Conservation (phyloP, 2,329 filamentous ascomycete genomes). For the Diplodia scrobiculata region DNA sequence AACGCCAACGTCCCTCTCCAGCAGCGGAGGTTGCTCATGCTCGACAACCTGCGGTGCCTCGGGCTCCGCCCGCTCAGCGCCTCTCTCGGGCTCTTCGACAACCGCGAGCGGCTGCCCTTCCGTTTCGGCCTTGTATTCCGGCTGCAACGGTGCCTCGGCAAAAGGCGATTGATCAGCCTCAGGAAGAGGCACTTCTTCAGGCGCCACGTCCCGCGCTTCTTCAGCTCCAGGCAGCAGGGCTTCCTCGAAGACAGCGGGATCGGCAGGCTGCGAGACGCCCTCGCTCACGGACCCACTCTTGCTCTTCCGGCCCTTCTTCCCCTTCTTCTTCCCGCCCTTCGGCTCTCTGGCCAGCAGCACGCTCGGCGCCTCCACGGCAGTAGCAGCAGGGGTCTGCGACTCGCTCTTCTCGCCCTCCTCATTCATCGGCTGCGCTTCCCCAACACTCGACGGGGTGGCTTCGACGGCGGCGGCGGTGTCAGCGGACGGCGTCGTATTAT, state of each 20-base stretch:
- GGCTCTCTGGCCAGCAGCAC: neutral
- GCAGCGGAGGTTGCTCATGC: neutral
- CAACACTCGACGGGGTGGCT: neutral
- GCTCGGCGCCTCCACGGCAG: constrained; percentile 2
- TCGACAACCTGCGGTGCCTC: neutral
- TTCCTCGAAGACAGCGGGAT: neutral
- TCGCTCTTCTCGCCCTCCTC: neutral
- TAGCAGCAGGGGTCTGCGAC: neutral
- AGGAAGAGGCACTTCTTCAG: constrained; percentile 1
- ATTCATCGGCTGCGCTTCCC: neutral
- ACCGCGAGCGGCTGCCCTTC: neutral
- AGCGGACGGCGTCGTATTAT: neutral
- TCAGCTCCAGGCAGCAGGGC: neutral
- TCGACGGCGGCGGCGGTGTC: neutral
- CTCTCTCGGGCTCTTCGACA: neutral
- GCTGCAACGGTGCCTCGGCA: neutral
- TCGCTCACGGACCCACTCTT: constrained; percentile 5
- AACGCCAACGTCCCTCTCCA: neutral
- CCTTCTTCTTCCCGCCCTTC: neutral
- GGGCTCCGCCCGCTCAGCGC: neutral
- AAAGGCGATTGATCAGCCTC: neutral
- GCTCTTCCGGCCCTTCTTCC: neutral
- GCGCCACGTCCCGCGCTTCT: neutral
- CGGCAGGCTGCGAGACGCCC: neutral
- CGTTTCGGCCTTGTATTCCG: neutral